These are phyloP conservation scores for Psilocybe subaeruginosa DNA, from an alignment of 768 basidiomycete species.

Conservation along the genomic window DNA sequence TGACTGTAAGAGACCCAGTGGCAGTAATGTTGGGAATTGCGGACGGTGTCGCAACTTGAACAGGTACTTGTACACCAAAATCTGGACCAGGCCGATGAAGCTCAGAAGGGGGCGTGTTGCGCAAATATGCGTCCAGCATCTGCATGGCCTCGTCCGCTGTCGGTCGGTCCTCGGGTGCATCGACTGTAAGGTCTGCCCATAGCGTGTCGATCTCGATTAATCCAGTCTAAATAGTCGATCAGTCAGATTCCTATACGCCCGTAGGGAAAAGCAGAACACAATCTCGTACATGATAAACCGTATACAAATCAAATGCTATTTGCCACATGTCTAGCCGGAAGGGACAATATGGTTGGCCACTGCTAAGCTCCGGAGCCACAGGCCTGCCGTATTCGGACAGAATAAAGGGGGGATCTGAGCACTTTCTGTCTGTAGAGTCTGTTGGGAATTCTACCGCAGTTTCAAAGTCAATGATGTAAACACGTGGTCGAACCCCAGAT, in stretches of 20 bases:
- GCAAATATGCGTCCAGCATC: background rate
- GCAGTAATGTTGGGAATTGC: too few species aligned
- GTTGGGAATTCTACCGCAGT: conserved; percentile 12
- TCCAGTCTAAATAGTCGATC: background rate
- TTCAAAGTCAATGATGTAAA: conserved; percentile 19
- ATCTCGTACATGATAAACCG: background rate
- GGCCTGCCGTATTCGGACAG: background rate
- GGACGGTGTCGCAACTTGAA: too few species aligned
- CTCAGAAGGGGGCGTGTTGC: background rate
- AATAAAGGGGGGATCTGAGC: background rate
- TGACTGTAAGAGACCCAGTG: too few species aligned
- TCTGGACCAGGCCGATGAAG: background rate
- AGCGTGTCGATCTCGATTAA: background rate
- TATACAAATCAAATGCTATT: conserved; percentile 2
- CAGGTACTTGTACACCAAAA: too few species aligned
- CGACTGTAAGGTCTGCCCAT: background rate
- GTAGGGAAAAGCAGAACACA: background rate
- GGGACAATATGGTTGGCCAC: conserved; percentile 9
- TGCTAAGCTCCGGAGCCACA: conserved; percentile 3
- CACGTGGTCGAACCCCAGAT: conserved; percentile 4
- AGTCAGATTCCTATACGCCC: background rate
- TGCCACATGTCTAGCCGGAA: conserved; percentile 20
- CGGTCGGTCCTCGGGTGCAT: background rate
- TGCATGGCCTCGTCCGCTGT: background rate
- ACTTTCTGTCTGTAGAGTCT: background rate